These are phyloP conservation scores for Verticillium klebahnii DNA, from an alignment of 2,329 filamentous ascomycete genomes.

Conservation along the genomic window DNA sequence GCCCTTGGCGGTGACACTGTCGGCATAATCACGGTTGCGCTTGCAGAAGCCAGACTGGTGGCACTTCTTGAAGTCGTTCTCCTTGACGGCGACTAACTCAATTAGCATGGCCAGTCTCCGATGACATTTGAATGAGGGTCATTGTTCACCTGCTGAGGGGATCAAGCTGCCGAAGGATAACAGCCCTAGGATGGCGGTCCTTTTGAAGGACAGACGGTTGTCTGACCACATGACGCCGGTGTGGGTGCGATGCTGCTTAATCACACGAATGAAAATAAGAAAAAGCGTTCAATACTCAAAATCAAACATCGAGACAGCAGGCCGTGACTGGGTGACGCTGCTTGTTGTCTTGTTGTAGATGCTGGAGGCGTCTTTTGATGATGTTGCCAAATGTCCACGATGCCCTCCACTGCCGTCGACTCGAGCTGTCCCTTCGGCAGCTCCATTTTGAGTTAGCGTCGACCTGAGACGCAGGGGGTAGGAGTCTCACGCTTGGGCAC, in stretches of 20 bases:
- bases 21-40: slow-evolving; percentile 86
- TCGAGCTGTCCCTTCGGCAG: slow-evolving; percentile 22
- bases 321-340: neutral
- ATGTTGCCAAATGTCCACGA: neutral
- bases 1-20: slow-evolving; percentile 62
- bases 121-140: too few species aligned
- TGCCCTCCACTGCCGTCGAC: neutral
- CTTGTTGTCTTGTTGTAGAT: neutral
- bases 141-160: slow-evolving; percentile 56
- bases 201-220: slow-evolving; percentile 50
- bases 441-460: slow-evolving; percentile 13
- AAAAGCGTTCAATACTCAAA: neutral
- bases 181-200: slow-evolving; percentile 61
- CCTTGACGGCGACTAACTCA: slow-evolving; percentile 73
- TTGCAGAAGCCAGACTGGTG: slow-evolving; percentile 95
- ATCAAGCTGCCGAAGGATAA: slow-evolving; percentile 57
- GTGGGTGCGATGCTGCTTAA: slow-evolving; percentile 7
- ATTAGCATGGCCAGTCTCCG: slow-evolving; percentile 1
- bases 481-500: neutral
- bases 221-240: slow-evolving; percentile 43
- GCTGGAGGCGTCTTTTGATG: neutral
- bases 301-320: neutral
- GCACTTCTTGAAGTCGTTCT: slow-evolving; percentile 97
- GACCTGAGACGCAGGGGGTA: neutral
- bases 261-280: neutral